These are phyloP conservation scores for Fagopyrum esculentum DNA, from an alignment of 148 eudicot species.

Conservation along the genomic window DNA sequence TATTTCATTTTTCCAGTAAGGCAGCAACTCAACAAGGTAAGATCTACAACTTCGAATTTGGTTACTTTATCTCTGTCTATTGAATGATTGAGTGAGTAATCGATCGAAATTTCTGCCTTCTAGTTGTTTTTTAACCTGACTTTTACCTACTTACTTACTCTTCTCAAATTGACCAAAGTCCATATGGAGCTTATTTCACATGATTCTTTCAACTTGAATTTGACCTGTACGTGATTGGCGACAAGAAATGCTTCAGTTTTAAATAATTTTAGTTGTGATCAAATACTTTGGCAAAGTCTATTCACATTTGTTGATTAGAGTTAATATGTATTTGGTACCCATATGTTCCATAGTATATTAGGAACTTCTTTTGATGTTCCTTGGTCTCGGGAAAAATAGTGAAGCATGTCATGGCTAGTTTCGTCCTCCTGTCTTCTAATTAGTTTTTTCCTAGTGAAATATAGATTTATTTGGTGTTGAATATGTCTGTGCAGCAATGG, in stretches of 20 bases:
- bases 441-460: not conserved
- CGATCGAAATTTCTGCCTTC: too few relatives aligned
- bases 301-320: not conserved
- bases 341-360: not conserved
- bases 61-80: too few relatives aligned
- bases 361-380: too few relatives aligned
- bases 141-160: not conserved
- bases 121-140: too few relatives aligned
- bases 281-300: not conserved
- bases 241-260: not conserved
- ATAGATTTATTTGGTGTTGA: not conserved
- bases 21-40: too few relatives aligned
- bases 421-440: not conserved
- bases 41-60: too few relatives aligned
- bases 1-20: too few relatives aligned
- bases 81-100: too few relatives aligned
- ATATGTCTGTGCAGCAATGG: conserved; percentile 70
- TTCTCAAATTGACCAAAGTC: not conserved
- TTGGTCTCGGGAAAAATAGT: not conserved
- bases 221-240: not conserved
- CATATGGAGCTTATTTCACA: not conserved
- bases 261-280: not conserved
- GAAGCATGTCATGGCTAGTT: not conserved
- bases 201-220: not conserved
- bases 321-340: not conserved